Evolutionary conservation across 1,284 basidiomycete genomes (phyloP), one percentile per base, ranked within the genome.

Genomic region (Trichosporon inkin): DNA sequence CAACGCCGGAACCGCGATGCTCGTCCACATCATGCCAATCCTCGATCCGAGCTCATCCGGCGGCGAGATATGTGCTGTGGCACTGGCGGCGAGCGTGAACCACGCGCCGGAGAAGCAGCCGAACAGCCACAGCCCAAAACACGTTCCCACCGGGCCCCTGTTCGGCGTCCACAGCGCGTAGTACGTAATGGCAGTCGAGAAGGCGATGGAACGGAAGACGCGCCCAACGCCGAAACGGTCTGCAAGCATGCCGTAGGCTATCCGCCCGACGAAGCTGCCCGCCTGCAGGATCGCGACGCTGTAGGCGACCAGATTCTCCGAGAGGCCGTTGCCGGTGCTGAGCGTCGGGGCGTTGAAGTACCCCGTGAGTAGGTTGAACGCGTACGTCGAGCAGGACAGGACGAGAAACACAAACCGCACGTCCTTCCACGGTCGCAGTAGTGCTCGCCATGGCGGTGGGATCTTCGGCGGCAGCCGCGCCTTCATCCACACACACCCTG

Each of bases 21-120:
- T 53, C 8, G 62, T 66, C 72, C 74, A 76, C 58, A 76, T 62
- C 72, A 78, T 74, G 13, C 77, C 75, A 34, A 78, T 61, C 11
- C 75, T 55, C 58, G 71, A 70, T 1, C 77, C 77, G 44, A 74
- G 70, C 55, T 63, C 62, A 1, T 34, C 14, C 2, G 55, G 37
- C 2, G 62, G 62, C 10, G 58, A 57, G 17, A 63, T 60, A 36
- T 55, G 54, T 0, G 62, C 62, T 11, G 57, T 61, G 7, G 59
- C 59, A 1, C 73, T 71, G 5, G 73, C 70, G 0, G 74, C 70
- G 17, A 77, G 63, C 0, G 74, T 69, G 22, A 76, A 69, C 67
- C 73, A 76, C 0, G 68, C 73, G 34, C 77, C 76, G 60, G 66
- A 68, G 11, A 62, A 55, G 17, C 62, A 56, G 10, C 75, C 77